These are phyloP conservation scores for Paratinospora sagittata DNA, from an alignment of 164 flowering plant genomes.

Conservation along the genomic window DNA sequence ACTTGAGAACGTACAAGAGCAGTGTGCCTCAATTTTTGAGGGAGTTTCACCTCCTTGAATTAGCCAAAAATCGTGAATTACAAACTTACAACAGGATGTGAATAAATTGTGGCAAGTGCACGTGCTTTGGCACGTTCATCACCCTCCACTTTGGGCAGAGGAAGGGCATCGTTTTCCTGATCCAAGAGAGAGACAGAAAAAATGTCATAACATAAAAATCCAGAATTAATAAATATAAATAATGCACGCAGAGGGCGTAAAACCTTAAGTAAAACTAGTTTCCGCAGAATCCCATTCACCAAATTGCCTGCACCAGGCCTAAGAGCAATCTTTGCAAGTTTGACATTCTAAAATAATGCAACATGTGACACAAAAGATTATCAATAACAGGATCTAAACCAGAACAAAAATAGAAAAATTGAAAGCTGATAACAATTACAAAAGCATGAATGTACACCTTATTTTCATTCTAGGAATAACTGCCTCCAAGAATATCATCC, in stretches of 20 bases:
- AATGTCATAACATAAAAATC: not conserved
- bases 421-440: not conserved
- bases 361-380: not conserved
- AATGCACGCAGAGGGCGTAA: constrained; percentile 8
- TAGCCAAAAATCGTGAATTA: not conserved
- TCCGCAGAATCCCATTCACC: constrained; percentile 88
- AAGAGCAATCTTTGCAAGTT: constrained; percentile 80
- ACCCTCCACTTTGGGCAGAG: constrained; percentile 75
- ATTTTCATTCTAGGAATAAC: not conserved
- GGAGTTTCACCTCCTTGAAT: not conserved
- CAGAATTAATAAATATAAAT: not conserved
- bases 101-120: constrained; percentile 78
- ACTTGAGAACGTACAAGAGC: too few species aligned
- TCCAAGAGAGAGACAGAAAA: constrained; percentile 5
- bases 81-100: constrained; percentile 90
- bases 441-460: not conserved
- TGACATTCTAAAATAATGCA: constrained; percentile 58
- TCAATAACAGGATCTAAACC: constrained; percentile 3
- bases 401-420: not conserved
- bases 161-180: constrained; percentile 69
- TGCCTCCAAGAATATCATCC: not conserved
- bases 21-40: not conserved
- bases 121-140: constrained; percentile 86
- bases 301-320: constrained; percentile 93
- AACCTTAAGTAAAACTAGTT: constrained; percentile 71